These are phyloP conservation scores for Fusarium floridanum DNA, from an alignment of 2,329 filamentous ascomycete genomes.

Conservation along the genomic window DNA sequence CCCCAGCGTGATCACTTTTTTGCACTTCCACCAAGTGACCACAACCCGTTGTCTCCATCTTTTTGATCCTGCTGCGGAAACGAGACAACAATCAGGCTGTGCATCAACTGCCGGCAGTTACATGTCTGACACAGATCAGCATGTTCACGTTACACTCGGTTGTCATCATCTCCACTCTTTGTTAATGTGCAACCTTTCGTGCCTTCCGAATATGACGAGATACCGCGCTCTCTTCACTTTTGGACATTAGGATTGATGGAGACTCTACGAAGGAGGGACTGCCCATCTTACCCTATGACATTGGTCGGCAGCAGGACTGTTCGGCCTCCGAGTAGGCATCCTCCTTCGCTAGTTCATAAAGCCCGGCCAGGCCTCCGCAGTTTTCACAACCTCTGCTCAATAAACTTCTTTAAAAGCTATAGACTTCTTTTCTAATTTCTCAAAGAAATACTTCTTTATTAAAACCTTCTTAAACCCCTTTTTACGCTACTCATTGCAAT, in stretches of 20 bases:
- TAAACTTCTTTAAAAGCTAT: background rate
- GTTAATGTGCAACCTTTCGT: background rate
- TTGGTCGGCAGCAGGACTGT: too few species aligned
- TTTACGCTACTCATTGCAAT: background rate
- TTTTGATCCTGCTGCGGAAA: background rate
- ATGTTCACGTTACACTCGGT: background rate
- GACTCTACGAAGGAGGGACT: too few species aligned
- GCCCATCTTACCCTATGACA: too few species aligned
- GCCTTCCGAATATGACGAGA: background rate
- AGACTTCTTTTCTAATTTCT: background rate
- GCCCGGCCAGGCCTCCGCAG: background rate
- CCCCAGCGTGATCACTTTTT: constrained; percentile 42
- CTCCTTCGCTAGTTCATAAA: background rate
- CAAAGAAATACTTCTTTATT: background rate
- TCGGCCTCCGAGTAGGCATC: background rate
- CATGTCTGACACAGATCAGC: background rate
- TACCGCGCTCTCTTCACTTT: background rate
- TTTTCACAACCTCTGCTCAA: background rate
- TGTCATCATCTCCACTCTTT: background rate
- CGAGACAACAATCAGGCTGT: background rate
- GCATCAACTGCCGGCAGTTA: background rate
- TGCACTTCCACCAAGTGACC: background rate
- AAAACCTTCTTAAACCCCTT: background rate
- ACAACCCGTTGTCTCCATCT: background rate
- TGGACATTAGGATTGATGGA: background rate